Evolutionary conservation across 2,329 filamentous ascomycete species (phyloP).

Genomic region (Periconia digitata): DNA sequence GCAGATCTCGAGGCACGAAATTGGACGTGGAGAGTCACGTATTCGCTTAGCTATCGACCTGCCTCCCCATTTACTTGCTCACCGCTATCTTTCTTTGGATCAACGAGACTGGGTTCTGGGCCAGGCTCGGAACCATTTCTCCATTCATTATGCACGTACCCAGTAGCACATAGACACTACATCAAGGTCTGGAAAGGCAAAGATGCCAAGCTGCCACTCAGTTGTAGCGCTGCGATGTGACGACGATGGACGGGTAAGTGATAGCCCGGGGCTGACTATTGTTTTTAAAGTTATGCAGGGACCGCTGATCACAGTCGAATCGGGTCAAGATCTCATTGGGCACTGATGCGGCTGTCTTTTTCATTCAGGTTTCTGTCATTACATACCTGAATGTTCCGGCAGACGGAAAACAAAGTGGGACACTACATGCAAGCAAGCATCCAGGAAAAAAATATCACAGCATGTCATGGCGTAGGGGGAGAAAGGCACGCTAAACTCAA

Average conservation of each 20-base stretch:
- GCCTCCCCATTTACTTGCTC: background rate
- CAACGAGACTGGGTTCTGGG: too few species aligned
- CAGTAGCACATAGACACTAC: too few species aligned
- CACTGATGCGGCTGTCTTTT: background rate
- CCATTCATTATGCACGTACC: background rate
- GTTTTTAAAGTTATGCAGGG: slow-evolving; percentile 1
- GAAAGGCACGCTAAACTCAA: too few species aligned
- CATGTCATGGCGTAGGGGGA: too few species aligned
- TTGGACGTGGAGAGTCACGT: background rate
- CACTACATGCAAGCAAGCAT: too few species aligned
- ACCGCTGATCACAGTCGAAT: slow-evolving; percentile 1
- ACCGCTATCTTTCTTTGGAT: background rate
- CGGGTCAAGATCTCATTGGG: background rate
- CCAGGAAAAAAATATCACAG: too few species aligned
- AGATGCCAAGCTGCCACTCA: too few species aligned
- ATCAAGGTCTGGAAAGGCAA: too few species aligned
- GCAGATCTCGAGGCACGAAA: background rate
- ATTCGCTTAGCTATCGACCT: background rate
- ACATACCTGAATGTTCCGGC: too few species aligned
- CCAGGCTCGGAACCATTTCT: background rate
- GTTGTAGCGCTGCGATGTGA: background rate
- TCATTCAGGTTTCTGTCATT: too few species aligned
- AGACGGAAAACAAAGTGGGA: too few species aligned
- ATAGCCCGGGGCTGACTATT: background rate
- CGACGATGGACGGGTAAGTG: background rate